These are phyloP conservation scores for Penicillium sp. DNA, from an alignment of 2,329 filamentous ascomycete genomes.

Conservation along the genomic window DNA sequence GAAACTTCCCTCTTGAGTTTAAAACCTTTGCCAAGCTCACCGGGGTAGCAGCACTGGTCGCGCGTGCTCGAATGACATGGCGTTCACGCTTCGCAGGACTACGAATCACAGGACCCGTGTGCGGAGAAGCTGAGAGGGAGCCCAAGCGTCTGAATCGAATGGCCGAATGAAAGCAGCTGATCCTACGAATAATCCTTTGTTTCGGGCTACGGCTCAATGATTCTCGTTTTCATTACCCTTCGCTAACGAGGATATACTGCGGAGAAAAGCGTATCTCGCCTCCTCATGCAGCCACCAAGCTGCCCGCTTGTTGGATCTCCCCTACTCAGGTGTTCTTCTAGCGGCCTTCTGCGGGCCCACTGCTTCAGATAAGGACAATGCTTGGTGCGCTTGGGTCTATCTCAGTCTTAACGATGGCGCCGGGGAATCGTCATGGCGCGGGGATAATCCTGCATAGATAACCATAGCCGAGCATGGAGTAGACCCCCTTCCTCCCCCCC, in stretches of 20 bases:
- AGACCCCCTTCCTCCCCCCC: neutral
- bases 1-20: conserved; percentile 32
- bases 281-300: neutral
- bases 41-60: conserved; percentile 14
- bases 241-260: conserved; percentile 8
- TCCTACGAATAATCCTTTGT: neutral
- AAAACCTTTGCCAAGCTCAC: conserved; percentile 23
- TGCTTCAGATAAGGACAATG: neutral
- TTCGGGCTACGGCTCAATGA: neutral
- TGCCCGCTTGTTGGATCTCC: neutral
- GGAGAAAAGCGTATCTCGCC: conserved; percentile 4
- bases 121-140: conserved; percentile 14
- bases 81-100: conserved; percentile 3
- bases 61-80: conserved; percentile 12
- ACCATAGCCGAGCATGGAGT: conserved; percentile 5
- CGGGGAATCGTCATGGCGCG: conserved; percentile 11
- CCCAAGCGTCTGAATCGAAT: neutral
- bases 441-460: conserved; percentile 19
- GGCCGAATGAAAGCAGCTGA: neutral
- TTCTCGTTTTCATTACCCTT: neutral
- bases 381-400: conserved; percentile 3
- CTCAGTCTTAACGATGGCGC: conserved; percentile 3
- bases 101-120: conserved; percentile 22
- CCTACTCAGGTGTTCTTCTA: conserved; percentile 6
- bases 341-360: conserved; percentile 8